These are phyloP conservation scores for Stylonectria norvegica DNA, from an alignment of 2,329 filamentous ascomycete species.

Conservation along the genomic window DNA sequence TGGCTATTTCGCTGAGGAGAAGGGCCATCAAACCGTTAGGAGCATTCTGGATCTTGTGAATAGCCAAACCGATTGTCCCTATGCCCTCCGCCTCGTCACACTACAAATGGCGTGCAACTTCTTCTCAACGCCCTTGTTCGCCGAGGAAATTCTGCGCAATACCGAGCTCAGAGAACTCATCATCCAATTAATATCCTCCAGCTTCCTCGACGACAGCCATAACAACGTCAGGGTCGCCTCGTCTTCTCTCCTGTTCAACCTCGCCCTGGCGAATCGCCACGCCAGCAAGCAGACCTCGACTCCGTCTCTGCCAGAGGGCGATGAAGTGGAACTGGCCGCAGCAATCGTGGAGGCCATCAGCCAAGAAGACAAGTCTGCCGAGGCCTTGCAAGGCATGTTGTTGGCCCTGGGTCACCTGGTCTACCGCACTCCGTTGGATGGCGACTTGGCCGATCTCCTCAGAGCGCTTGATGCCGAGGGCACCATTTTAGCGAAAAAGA, in stretches of 20 bases:
- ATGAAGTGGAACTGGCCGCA: constrained; percentile 78
- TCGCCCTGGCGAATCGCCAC: constrained; percentile 68
- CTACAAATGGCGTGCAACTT: constrained; percentile 82
- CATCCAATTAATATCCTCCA: constrained; percentile 68
- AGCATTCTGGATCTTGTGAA: constrained; percentile 60
- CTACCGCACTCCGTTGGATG: constrained; percentile 65
- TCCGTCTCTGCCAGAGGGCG: constrained; percentile 61
- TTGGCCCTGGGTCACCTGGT: constrained; percentile 72
- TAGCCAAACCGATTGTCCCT: constrained; percentile 59
- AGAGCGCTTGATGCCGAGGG: constrained; percentile 71
- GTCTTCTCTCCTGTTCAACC: constrained; percentile 78
- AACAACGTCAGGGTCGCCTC: constrained; percentile 75
- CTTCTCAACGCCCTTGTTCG: constrained; percentile 71
- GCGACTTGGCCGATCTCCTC: constrained; percentile 77
- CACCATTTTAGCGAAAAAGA: constrained; percentile 57
- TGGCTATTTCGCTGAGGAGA: constrained; percentile 78
- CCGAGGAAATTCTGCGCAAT: constrained; percentile 57
- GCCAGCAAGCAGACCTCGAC: constrained; percentile 55
- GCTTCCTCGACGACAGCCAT: constrained; percentile 74
- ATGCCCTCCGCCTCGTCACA: constrained; percentile 78
- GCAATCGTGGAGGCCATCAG: constrained; percentile 71
- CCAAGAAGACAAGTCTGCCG: constrained; percentile 58
- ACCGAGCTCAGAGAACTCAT: constrained; percentile 53
- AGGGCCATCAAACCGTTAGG: constrained; percentile 58
- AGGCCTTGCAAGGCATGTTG: constrained; percentile 74